Conservation (phyloP, 139 green algal genomes). For the Chlorokybus atmophyticus region DNA sequence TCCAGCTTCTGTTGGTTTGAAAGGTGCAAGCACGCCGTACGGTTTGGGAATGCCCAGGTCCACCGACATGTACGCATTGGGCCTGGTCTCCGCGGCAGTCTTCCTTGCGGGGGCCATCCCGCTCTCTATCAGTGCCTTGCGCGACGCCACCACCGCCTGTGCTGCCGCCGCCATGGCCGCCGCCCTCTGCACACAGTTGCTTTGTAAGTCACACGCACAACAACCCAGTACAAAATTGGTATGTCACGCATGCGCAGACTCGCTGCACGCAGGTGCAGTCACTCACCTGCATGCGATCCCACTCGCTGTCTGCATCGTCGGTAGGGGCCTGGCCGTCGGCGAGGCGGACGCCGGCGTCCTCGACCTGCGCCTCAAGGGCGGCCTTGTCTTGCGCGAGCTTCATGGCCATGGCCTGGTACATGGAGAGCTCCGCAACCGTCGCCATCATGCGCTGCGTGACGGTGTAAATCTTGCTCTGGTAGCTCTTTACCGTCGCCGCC, state of each 20-base stretch:
- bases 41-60: slow-evolving; percentile 67
- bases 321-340: slow-evolving; percentile 50
- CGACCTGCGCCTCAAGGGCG: slow-evolving; percentile 35
- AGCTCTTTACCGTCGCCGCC: slow-evolving; percentile 51
- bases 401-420: slow-evolving; percentile 57
- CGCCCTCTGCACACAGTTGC: too few relatives aligned
- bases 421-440: slow-evolving; percentile 64
- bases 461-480: slow-evolving; percentile 41
- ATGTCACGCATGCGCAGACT: not conserved
- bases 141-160: slow-evolving; percentile 1
- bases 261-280: not conserved
- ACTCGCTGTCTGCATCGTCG: slow-evolving; percentile 34
- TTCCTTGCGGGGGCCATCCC: too few relatives aligned
- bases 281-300: slow-evolving; percentile 28
- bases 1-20: slow-evolving; percentile 57
- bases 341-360: slow-evolving; percentile 16
- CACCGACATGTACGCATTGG: slow-evolving; percentile 76
- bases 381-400: slow-evolving; percentile 50
- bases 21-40: slow-evolving; percentile 58
- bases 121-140: too few relatives aligned
- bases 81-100: slow-evolving; percentile 42
- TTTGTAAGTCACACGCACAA: too few relatives aligned
- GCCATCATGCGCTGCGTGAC: slow-evolving; percentile 72
- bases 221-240: too few relatives aligned
- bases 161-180: slow-evolving; percentile 12